Evolutionary conservation across 495 filamentous ascomycete genomes (phyloP), one percentile per base, ranked within the genome.

Genomic region (Aspergillus panamensis): DNA sequence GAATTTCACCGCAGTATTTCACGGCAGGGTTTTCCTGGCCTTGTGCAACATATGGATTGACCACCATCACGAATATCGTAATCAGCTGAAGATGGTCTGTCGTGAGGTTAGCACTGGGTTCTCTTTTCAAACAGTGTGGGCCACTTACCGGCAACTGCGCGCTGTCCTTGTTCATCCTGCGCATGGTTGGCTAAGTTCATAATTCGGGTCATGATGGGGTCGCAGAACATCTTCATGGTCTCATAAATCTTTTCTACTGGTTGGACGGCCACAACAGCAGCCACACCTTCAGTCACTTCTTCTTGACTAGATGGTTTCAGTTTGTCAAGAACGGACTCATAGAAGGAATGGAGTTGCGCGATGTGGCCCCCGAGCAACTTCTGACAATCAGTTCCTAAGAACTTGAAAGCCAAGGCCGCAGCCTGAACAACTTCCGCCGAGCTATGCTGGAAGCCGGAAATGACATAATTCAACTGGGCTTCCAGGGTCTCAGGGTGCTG

Each of bases 361-460:
- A 94, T 87, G 68, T 92, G 90, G 8, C 81, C 84, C 48, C 86
- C 84, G 8, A 99, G 81, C 13, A 96, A 79, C 61, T 88, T 84
- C 64, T 87, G 89, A 76, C 94, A 99, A 71, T 99, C 94, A 13
- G 84, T 87, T 63, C 95, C 96, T 69, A 97, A 90, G 78, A 96
- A 99, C 65, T 92, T 96, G 74, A 99, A 90, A 8, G 93, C 88
- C 74, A 97, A 84, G 6, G 94, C 94, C 20, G 94, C 88, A 16
- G 94, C 94, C 54, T 90, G 85, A 16, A 94, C 80, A 35, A 99
- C 90, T 62, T 99, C 95, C 51, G 86, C 86, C 0, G 91, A 94
- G 31, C 79, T 77, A 52, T 92, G 88, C 51, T 88, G 81, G 77
- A 99, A 99, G 3, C 90, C 91, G 6, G 86, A 86, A 49, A 96